Conservation (phyloP, 768 basidiomycete species). For the Phaeotremella skinneri region DNA sequence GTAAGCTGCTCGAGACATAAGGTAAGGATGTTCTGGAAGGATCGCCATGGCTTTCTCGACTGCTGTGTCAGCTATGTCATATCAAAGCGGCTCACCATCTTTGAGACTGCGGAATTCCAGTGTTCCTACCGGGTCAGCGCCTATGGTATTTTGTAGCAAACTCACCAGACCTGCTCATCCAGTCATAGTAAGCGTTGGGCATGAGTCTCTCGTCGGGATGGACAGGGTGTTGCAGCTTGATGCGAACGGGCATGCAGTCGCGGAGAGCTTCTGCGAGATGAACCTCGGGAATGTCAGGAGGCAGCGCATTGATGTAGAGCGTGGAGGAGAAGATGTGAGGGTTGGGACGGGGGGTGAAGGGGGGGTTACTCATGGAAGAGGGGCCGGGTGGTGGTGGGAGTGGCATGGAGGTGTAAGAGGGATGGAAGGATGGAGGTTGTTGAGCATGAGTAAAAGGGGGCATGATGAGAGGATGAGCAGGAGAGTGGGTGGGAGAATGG, state of each 20-base stretch:
- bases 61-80: conserved; percentile 10
- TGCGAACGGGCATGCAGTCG: conserved; percentile 33
- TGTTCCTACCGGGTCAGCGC: conserved; percentile 21
- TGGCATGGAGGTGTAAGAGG: no score
- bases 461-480: no score
- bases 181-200: conserved; percentile 37
- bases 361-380: no score
- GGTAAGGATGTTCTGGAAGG: conserved; percentile 23
- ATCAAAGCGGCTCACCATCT: conserved; percentile 21
- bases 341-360: not conserved
- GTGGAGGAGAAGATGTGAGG: not conserved
- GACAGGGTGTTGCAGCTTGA: conserved; percentile 26
- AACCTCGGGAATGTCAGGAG: conserved; percentile 24
- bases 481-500: no score
- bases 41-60: conserved; percentile 37
- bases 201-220: conserved; percentile 14
- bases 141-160: no score
- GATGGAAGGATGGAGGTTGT: no score
- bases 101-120: conserved; percentile 20
- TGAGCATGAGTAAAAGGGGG: no score
- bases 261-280: conserved; percentile 24
- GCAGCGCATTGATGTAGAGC: conserved; percentile 28
- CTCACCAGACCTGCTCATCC: conserved; percentile 38
- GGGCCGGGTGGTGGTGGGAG: no score
- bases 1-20: conserved; percentile 19